Base-by-base conservation (phyloP, 495 filamentous ascomycete species). In the Platismatia glauca region DNA sequence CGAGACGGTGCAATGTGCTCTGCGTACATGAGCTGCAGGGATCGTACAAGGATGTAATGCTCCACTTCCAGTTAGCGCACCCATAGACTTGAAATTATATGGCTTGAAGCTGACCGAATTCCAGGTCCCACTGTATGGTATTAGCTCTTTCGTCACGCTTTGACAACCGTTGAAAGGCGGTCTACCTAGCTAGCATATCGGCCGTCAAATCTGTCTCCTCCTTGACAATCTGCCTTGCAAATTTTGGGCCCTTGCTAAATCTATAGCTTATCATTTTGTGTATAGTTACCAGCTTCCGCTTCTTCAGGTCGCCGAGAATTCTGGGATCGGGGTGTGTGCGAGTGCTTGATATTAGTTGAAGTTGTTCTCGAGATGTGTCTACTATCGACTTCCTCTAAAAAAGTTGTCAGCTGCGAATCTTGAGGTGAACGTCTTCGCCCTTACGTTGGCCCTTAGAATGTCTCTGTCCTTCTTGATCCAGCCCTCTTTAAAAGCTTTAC, bases 81-180 rank as follows among this genome's bases (percentile, higher is more conserved):
- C 94, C 64, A 91, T 83, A 22, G 94, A 87, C 63, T 90, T 91
- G 82, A 97, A 97, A 78, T 97, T 98, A 79, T 97, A 97, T 38
- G 92, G 89, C 78, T 98, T 97, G 76, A 97, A 91, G 35, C 85
- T 82, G 13, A 86, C 88, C 38, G 85, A 89, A 78, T 96, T 91
- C 89, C 89, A 92, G 7, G 81, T 75, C 27, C 89, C 88, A 65
- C 82, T 86, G 57, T 16, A 31, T 61, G 63, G 18, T 22, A 57
- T 70, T 43, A 69, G 65, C 63, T 38, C 61, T 43, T 18, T 31
- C 61, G 3, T 20, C 27, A 15, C 18, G 22, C 8, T n/a, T 22
- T n/a, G 35, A 37, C 50, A 9, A 4, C 57, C 0, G 2, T 7
- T 33, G 58, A 5, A 39, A 27, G 39, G 39, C 22, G n/a, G 70